Conservation (phyloP, 163 green algal genomes). For the Coccomyxa subellipsoidea region DNA sequence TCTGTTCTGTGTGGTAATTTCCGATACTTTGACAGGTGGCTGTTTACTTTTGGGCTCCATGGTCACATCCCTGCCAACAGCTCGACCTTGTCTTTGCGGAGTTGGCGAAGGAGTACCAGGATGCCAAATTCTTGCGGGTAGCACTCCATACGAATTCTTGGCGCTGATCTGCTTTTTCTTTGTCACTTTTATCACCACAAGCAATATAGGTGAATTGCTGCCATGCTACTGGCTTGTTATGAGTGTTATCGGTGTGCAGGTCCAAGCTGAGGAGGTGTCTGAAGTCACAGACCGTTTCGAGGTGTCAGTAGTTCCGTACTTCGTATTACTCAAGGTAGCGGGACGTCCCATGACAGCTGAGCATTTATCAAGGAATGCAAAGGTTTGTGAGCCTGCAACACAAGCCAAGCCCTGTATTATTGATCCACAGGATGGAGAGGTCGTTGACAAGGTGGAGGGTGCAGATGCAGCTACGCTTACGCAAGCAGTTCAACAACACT, state of each 20-base stretch:
- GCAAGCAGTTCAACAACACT: slow-evolving; percentile 38
- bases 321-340: slow-evolving; percentile 57
- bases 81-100: slow-evolving; percentile 70
- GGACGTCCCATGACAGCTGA: too few relatives aligned
- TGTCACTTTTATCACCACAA: too few relatives aligned
- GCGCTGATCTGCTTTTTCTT: neutral
- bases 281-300: slow-evolving; percentile 52
- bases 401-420: too few relatives aligned
- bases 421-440: slow-evolving; percentile 43
- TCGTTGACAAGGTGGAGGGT: slow-evolving; percentile 72
- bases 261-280: slow-evolving; percentile 51
- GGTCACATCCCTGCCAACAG: slow-evolving; percentile 80
- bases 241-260: too few relatives aligned
- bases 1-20: neutral
- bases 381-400: too few relatives aligned
- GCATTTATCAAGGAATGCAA: too few relatives aligned
- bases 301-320: slow-evolving; percentile 66
- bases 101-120: slow-evolving; percentile 48
- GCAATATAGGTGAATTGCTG: too few relatives aligned
- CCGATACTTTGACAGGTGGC: slow-evolving; percentile 45
- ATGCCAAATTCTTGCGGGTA: slow-evolving; percentile 54
- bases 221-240: too few relatives aligned
- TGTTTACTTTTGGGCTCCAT: slow-evolving; percentile 82
- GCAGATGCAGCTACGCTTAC: slow-evolving; percentile 65
- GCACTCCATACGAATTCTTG: neutral